Base-by-base conservation (phyloP, 768 basidiomycete genomes). In the Gymnopilus junonius region DNA sequence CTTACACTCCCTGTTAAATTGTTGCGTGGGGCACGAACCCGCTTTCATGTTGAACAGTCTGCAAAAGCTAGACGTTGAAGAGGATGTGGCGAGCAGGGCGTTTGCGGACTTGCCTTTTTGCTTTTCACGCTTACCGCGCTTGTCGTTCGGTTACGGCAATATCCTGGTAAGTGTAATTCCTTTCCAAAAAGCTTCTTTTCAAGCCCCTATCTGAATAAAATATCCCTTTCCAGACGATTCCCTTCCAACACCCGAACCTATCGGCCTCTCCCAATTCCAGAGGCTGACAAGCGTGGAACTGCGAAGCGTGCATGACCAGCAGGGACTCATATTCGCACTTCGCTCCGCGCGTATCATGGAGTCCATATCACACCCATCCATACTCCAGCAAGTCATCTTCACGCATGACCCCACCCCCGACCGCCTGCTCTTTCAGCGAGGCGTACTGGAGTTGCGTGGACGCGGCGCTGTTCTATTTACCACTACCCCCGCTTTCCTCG, bases 11-110 rank as follows among this genome's bases (percentile, higher is more conserved):
- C 40, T 62, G 2, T 10, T 65, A 20, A 10, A 53, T n/a, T 62
- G 61, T 35, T 55, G 42, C 21, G 32, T 25, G 6, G 17, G 6
- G 17, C 29, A 29, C 15, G 17, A 23, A 14, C 53, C 65, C 5
- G 61, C 54, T 8, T 55, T 65, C 21, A 14, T 37, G 2, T 50
- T 65, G 27, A 42, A 50, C 23, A 65, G 51, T 55, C 20, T 65
- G 5, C 50, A 58, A n/a, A 23, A 3, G 2, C 23, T 60, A 14
- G 59, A 60, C 20, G 37, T 53, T 10, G 48, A 42, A 39, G 59
- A 60, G 27, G 59, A 40, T 15, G 3, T 50, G 14, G 46, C 35
- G 3, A 51, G 5, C 15, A 42, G 37, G 50, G n/a, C 48, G 11
- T 60, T 35, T 34, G n/a, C 1, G 42, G 50, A 39, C n/a, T 23